Conservation (phyloP, 305 asterid genomes). For the Fraxinus sp. region DNA sequence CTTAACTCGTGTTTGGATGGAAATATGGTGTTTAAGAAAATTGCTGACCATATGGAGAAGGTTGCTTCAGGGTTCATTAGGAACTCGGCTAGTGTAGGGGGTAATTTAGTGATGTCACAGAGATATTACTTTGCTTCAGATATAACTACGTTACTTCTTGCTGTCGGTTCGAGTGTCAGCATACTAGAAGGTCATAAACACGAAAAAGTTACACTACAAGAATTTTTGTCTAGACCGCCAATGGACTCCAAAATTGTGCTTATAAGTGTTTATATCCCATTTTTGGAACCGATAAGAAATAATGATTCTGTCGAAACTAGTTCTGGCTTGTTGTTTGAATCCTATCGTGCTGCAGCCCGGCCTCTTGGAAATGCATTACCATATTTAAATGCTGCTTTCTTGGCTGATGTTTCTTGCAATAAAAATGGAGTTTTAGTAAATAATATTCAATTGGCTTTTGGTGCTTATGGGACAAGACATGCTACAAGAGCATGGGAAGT, state of each 20-base stretch:
- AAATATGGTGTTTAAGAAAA: conserved; percentile 36
- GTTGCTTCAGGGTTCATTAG: conserved; percentile 69
- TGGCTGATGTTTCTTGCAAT: conserved; percentile 55
- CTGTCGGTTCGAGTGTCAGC: conserved; percentile 54
- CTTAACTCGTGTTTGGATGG: conserved; percentile 26
- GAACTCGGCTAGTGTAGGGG: conserved; percentile 83
- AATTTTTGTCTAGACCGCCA: conserved; percentile 58
- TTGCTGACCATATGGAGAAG: conserved; percentile 69
- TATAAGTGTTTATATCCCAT: conserved; percentile 60
- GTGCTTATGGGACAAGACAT: conserved; percentile 58
- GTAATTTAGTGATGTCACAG: conserved; percentile 87
- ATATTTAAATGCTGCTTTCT: conserved; percentile 80
- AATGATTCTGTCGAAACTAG: conserved; percentile 26
- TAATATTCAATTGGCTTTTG: conserved; percentile 41
- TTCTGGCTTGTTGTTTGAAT: conserved; percentile 55
- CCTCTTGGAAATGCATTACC: conserved; percentile 92
- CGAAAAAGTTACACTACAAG: conserved; percentile 52
- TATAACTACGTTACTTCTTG: conserved; percentile 75
- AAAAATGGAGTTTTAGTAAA: conserved; percentile 39
- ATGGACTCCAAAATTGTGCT: conserved; percentile 53
- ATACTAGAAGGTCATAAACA: conserved; percentile 37
- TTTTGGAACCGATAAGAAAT: conserved; percentile 28
- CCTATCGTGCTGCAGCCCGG: conserved; percentile 75
- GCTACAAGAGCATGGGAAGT: conserved; percentile 52
- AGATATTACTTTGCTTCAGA: conserved; percentile 81